Percentiles rank a stretch among this genome's conserved stretches.
phyloP scores from a whole-genome alignment of 768 basidiomycete genomes.

The Rhizopogon roseolus region DNA sequence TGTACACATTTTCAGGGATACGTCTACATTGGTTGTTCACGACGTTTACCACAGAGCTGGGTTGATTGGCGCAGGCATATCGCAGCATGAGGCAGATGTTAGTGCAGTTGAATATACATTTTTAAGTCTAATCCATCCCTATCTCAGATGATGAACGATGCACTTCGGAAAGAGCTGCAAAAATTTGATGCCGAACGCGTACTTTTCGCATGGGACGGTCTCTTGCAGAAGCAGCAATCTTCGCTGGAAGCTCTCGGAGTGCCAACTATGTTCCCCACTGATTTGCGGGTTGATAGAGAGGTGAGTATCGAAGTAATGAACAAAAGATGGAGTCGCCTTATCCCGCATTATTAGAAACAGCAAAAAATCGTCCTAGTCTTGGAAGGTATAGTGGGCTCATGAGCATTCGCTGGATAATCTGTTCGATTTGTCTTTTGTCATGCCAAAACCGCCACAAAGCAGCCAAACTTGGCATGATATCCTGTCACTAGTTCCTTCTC shows the following conservation, averaged over 20 bases:
- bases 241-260: slow-evolving; percentile 55
- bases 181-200: slow-evolving; percentile 57
- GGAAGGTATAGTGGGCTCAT: slow-evolving; percentile 41
- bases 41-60: slow-evolving; percentile 42
- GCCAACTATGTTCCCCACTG: slow-evolving; percentile 68
- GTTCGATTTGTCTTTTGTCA: too few species aligned
- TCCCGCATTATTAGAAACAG: slow-evolving; percentile 47
- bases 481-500: too few species aligned
- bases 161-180: slow-evolving; percentile 52
- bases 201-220: slow-evolving; percentile 71
- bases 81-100: slow-evolving; percentile 56
- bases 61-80: slow-evolving; percentile 59
- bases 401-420: background rate
- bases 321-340: background rate
- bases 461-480: too few species aligned
- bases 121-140: background rate
- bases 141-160: slow-evolving; percentile 40
- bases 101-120: slow-evolving; percentile 8
- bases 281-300: slow-evolving; percentile 42
- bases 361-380: slow-evolving; percentile 45
- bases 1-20: slow-evolving; percentile 14
- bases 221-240: slow-evolving; percentile 34
- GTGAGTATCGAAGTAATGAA: slow-evolving; percentile 31
- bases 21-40: slow-evolving; percentile 1
- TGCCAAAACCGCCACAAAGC: too few species aligned